Evolutionary conservation across 257 asterid genomes (phyloP).

Genomic region (Solanum chiquidenum): DNA sequence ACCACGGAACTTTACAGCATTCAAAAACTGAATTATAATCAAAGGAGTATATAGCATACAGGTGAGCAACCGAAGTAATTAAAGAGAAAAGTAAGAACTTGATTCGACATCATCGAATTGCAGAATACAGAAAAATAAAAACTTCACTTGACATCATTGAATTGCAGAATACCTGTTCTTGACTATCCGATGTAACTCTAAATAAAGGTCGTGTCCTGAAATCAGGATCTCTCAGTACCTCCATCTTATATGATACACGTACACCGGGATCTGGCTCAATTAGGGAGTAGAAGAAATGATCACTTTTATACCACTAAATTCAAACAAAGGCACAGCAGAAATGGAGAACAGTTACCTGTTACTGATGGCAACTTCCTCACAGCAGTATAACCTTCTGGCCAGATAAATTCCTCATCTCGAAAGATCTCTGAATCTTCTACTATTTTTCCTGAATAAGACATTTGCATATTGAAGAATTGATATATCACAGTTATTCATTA

Average conservation of each 20-base stretch:
- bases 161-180: constrained; percentile 61
- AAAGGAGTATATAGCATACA: background rate
- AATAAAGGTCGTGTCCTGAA: constrained; percentile 57
- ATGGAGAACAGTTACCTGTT: constrained; percentile 32
- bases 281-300: background rate
- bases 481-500: background rate
- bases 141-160: constrained; percentile 2
- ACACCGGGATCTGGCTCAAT: constrained; percentile 53
- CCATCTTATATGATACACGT: constrained; percentile 59
- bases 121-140: background rate
- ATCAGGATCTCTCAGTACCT: constrained; percentile 67
- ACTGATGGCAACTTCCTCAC: constrained; percentile 55
- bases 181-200: constrained; percentile 62
- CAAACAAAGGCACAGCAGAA: background rate
- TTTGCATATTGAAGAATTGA: constrained; percentile 4
- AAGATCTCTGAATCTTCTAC: constrained; percentile 57
- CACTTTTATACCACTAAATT: background rate
- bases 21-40: background rate
- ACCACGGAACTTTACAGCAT: background rate
- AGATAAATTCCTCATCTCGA: constrained; percentile 60
- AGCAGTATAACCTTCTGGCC: constrained; percentile 92
- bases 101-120: constrained; percentile 6
- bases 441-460: constrained; percentile 57
- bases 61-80: background rate
- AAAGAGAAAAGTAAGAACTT: background rate